Conservation (phyloP, 2,329 filamentous ascomycete genomes). For the Lasiodiplodia gonubiensis region DNA sequence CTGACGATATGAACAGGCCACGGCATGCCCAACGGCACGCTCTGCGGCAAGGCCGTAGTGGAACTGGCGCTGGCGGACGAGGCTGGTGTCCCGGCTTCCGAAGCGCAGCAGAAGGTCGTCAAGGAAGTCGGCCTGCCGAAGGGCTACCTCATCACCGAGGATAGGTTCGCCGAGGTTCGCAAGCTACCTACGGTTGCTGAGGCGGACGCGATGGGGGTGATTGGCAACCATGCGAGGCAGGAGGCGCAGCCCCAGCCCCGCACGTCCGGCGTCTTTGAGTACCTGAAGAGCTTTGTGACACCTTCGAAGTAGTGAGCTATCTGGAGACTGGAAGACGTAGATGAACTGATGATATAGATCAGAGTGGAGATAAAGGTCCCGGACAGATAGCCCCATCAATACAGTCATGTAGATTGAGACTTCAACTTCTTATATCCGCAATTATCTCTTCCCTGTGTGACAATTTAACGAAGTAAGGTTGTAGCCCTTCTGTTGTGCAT, state of each 20-base stretch:
- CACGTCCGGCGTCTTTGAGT: conserved; percentile 6
- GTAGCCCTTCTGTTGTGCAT: too few relatives aligned
- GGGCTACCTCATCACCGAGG: conserved; percentile 46
- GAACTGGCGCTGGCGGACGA: conserved; percentile 60
- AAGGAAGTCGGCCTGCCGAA: conserved; percentile 43
- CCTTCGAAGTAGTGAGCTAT: not conserved
- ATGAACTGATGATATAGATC: not conserved
- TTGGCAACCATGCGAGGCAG: conserved; percentile 29
- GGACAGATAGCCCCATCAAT: not conserved
- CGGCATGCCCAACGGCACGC: conserved; percentile 75
- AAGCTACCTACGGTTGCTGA: conserved; percentile 42
- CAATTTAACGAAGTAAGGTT: too few relatives aligned
- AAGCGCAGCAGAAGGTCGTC: conserved; percentile 42
- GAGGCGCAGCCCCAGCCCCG: conserved; percentile 5
- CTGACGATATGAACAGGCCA: conserved; percentile 50
- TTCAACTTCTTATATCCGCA: not conserved
- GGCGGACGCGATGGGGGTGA: conserved; percentile 39
- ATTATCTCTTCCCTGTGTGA: not conserved
- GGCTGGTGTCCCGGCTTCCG: conserved; percentile 41
- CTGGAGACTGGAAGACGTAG: too few relatives aligned
- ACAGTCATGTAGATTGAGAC: not conserved
- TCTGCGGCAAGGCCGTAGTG: conserved; percentile 69
- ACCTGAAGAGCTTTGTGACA: conserved; percentile 7
- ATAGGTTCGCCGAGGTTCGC: conserved; percentile 42
- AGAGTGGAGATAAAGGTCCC: not conserved